Evolutionary conservation across 176 grass and related monocot genomes (phyloP), one percentile per base, ranked within the genome.

Genomic region (Bonia amplexicaulis): DNA sequence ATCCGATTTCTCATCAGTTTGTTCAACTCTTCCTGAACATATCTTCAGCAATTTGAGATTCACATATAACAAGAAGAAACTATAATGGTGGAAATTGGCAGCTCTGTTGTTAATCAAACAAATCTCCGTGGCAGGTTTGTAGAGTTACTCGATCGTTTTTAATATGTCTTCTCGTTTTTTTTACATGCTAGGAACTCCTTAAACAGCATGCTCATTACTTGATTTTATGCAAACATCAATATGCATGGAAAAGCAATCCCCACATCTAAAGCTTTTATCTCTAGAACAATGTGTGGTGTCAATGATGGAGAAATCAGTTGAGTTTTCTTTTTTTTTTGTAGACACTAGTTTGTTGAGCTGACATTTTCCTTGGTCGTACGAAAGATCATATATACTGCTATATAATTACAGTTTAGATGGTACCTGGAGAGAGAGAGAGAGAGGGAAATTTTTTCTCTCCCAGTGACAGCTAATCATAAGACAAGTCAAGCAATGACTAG

Each of bases 201-300:
- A 66, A 60, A 26, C 12, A 6, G 2, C 46, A 85, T 69, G 53
- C 10, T 44, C n/a, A 51, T 66, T 73, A 46, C 12, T 51, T 48
- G 19, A 47, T 62, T 33, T 53, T 20, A 62, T 64, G 77, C 27
- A 68, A 63, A 2, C 53, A 76, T 81, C 27, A 23, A 53, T 47
- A 73, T 83, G 35, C 31, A 27, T 79, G 57, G 39, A 69, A 26
- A 69, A 40, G 7, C 7, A 79, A 49, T 78, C 17, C 12, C 6
- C 45, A 46, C 19, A 55, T 27, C 13, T 45, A 3, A 72, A 79
- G 7, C 12, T 78, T 15, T 53, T 73, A 2, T 66, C 26, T 59
- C 48, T 84, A 67, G 57, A 86, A 66, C 17, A 82, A 76, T 64
- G 22, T 70, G 15, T 76, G 53, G 77, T 80, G 20, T 39, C 63